Base-by-base conservation (phyloP, 2,329 filamentous ascomycete species). In the Tolypocladium ophioglossoides region DNA sequence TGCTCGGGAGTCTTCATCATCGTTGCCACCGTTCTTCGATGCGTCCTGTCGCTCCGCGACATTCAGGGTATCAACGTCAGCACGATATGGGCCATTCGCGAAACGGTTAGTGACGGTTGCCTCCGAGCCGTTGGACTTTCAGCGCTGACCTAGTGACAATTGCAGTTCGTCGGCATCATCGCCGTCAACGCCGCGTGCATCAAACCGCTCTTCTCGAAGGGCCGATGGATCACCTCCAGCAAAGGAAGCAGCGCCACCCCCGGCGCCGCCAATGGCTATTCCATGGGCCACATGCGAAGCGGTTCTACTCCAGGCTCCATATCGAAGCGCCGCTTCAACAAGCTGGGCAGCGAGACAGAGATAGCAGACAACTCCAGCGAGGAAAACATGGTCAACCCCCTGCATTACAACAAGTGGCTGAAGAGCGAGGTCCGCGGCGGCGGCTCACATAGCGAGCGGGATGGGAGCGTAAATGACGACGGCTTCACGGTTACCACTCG, bases 1-100 rank as follows among this genome's bases (percentile, higher is more conserved):
- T 75, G 70, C 51, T 70, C 72, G 3, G 72, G 73, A 4, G 40
- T 75, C n/a, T 75, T 75, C 55, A 68, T 74, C 53, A 72, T 75
- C 56, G 58, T 69, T 9, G 71, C 72, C 24, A 68, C 72, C 1
- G 56, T 75, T 0, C 62, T 75, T 38, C 71, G 73, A n/a, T 74
- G 70, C 53, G 56, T 73, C 38, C 57, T 72, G 5, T 72, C 68
- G 14, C 62, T 75, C 0, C 56, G 63, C 30, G 62, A 67, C 30
- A 68, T 72, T 39, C 49, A 69, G 20, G 65, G 64, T 18, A 70
- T 73, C 60, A 71, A 72, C 54, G 57, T 64, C 2, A 68, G 67
- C 27, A 72, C 70, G 0, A 71, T 73, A 22, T 74, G 72, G 72
- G 70, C 69, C 14, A 72, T 73, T 18, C 66, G 73, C 47, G 73